phyloP scores from a whole-genome alignment of 176 grass and related monocot genomes.

The Eleusine indica region DNA sequence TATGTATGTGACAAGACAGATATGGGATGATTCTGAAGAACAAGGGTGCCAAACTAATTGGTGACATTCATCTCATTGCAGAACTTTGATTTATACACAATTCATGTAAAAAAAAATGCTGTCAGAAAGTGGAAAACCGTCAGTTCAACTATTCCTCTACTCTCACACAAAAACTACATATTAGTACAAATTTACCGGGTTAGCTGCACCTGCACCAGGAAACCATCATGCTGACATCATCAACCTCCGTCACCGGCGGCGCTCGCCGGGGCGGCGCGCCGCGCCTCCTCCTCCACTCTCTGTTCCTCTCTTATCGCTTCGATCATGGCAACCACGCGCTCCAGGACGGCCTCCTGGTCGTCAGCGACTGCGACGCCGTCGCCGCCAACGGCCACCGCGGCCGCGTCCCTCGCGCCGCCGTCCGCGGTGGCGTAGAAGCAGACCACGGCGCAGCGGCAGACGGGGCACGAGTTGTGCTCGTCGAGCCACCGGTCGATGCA shows the following conservation, averaged over 20 bases:
- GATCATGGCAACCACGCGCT: constrained; percentile 57
- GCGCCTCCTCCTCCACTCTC: constrained; percentile 22
- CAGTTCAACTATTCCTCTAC: neutral
- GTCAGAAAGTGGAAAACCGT: constrained; percentile 1
- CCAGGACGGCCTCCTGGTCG: constrained; percentile 53
- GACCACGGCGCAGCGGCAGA: constrained; percentile 60
- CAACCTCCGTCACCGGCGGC: constrained; percentile 5
- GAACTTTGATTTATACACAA: constrained; percentile 22
- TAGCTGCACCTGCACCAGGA: constrained; percentile 30
- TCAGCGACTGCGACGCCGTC: neutral
- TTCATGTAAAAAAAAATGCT: neutral
- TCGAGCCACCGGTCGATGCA: constrained; percentile 81
- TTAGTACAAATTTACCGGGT: constrained; percentile 37
- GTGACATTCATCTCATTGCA: neutral
- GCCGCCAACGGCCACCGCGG: neutral
- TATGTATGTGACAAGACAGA: neutral
- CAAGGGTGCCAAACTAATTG: neutral
- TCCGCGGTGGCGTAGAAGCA: constrained; percentile 21
- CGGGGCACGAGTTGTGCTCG: constrained; percentile 61
- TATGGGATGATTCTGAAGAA: neutral
- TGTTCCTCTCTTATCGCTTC: constrained; percentile 50
- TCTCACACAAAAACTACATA: constrained; percentile 12
- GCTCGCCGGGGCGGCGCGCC: neutral
- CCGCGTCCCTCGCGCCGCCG: constrained; percentile 14
- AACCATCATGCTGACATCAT: constrained; percentile 3